phyloP scores from a whole-genome alignment of 202 grass and related monocot species.

The Alloteropsis angusta region DNA sequence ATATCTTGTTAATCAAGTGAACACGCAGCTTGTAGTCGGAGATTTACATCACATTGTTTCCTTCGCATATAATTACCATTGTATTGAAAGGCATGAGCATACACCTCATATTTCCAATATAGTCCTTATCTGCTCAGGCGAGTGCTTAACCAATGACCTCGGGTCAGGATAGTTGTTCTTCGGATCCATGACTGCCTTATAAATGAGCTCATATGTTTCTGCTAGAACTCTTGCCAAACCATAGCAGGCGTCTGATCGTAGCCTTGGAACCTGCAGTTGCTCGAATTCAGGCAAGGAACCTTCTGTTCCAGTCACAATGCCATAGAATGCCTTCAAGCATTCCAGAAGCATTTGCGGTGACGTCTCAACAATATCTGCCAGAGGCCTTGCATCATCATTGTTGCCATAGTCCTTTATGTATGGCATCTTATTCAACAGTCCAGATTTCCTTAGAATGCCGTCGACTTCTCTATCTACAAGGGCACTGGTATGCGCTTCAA shows the following conservation, averaged over 20 bases:
- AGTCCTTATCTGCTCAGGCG: slow-evolving; percentile 83
- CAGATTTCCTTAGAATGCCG: slow-evolving; percentile 60
- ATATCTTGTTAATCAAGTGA: slow-evolving; percentile 2
- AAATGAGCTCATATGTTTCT: slow-evolving; percentile 68
- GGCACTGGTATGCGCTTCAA: slow-evolving; percentile 45
- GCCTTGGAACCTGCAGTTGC: slow-evolving; percentile 72
- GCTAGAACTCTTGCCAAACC: slow-evolving; percentile 62
- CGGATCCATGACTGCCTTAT: slow-evolving; percentile 65
- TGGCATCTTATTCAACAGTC: slow-evolving; percentile 63
- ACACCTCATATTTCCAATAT: slow-evolving; percentile 79
- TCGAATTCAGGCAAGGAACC: slow-evolving; percentile 91
- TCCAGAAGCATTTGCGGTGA: slow-evolving; percentile 60
- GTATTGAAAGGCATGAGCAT: not conserved
- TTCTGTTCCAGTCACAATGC: slow-evolving; percentile 67
- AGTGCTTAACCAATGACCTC: slow-evolving; percentile 73
- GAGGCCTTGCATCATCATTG: slow-evolving; percentile 30
- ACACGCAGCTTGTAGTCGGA: not conserved
- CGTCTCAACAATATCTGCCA: slow-evolving; percentile 60
- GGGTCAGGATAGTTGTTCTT: slow-evolving; percentile 84
- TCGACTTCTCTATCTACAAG: slow-evolving; percentile 76
- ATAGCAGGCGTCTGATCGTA: slow-evolving; percentile 63
- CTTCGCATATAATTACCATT: slow-evolving; percentile 11
- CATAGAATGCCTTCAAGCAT: slow-evolving; percentile 76
- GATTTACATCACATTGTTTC: slow-evolving; percentile 15
- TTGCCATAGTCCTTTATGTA: slow-evolving; percentile 55